Evolutionary conservation across 768 basidiomycete species (phyloP).

Genomic region (Tricholoma terreum): DNA sequence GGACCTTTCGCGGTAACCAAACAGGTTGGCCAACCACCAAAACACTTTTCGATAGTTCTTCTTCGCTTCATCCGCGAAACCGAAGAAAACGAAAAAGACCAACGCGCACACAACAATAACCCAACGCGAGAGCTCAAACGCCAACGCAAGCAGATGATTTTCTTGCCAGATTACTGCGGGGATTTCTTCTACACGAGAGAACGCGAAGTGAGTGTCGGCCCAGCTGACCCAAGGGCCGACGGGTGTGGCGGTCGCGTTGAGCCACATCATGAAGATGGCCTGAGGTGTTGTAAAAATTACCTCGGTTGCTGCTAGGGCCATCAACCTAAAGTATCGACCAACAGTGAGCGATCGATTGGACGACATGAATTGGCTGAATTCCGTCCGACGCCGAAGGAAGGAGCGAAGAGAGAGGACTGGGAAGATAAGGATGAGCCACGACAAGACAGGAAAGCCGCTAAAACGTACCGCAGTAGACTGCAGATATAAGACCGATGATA

Average conservation of each 20-base stretch:
- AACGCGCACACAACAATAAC: constrained; percentile 34
- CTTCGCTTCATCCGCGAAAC: constrained; percentile 48
- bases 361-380: constrained; percentile 38
- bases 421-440: no score
- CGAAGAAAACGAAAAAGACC: constrained; percentile 54
- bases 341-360: constrained; percentile 36
- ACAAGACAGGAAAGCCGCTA: background rate
- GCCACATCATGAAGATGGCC: constrained; percentile 28
- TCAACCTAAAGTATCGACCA: constrained; percentile 49
- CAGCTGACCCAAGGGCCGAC: constrained; percentile 45
- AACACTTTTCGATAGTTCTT: constrained; percentile 36
- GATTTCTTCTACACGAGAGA: constrained; percentile 35
- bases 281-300: constrained; percentile 39
- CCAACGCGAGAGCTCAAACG: constrained; percentile 43
- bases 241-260: constrained; percentile 16
- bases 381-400: constrained; percentile 32
- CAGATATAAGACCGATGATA: constrained; percentile 37
- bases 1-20: constrained; percentile 10
- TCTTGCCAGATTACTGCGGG: constrained; percentile 40
- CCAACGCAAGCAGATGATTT: constrained; percentile 2
- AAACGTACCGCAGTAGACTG: constrained; percentile 37
- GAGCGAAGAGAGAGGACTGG: constrained; percentile 30
- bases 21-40: constrained; percentile 22
- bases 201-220: constrained; percentile 49
- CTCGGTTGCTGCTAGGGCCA: constrained; percentile 41